A percentile compares a stretch with the other conserved stretches of the same genome.
These are phyloP conservation scores for Ceratocystis huliohia DNA, from an alignment of 2,329 filamentous ascomycete species.

Conservation along the genomic window DNA sequence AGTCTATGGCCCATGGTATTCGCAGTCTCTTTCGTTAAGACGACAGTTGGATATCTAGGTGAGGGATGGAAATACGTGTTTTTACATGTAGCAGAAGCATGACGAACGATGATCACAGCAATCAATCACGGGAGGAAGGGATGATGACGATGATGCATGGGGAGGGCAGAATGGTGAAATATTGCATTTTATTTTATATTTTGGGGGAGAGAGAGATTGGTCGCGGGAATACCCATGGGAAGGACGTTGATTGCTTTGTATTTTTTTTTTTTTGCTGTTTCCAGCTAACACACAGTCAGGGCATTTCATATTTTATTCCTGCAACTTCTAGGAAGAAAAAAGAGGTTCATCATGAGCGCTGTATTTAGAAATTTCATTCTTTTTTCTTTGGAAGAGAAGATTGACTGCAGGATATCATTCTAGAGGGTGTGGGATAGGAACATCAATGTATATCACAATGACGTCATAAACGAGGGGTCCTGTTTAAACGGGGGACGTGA, in stretches of 20 bases:
- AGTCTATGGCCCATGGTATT: conserved; percentile 17
- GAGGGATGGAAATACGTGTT: too few species aligned
- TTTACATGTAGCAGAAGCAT: neutral
- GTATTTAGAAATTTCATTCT: neutral
- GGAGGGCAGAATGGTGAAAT: neutral
- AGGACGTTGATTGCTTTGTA: neutral
- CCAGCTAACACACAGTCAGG: neutral
- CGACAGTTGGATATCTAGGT: neutral
- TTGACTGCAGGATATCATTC: neutral
- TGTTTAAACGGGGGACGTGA: neutral
- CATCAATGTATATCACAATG: neutral
- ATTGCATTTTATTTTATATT: neutral
- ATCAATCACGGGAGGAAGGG: neutral
- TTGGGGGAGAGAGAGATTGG: neutral
- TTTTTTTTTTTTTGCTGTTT: neutral
- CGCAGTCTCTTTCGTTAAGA: conserved; percentile 19
- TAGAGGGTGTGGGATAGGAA: neutral
- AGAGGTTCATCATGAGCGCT: neutral
- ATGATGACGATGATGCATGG: neutral
- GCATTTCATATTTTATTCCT: neutral
- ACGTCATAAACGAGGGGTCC: neutral
- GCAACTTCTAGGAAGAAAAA: neutral
- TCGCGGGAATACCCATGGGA: conserved; percentile 2
- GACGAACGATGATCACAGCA: neutral
- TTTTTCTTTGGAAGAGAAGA: neutral